A percentile compares a stretch with the other conserved stretches of the same genome.
phyloP scores from a whole-genome alignment of 1,139 yeast species.

The Diutina pseudorugosa region DNA sequence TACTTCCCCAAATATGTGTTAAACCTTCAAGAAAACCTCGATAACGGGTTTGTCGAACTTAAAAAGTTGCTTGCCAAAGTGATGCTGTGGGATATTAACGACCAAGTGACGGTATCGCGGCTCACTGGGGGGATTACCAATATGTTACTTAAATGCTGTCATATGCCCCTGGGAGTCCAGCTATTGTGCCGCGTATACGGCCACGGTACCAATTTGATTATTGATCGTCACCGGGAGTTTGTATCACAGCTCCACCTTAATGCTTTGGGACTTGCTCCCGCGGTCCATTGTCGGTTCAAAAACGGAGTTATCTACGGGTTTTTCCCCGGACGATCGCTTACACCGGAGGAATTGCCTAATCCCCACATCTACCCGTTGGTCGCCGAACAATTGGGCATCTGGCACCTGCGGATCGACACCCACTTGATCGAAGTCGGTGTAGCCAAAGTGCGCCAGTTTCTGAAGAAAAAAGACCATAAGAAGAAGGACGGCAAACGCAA shows the following conservation, averaged over 20 bases:
- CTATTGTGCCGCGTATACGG: conserved; percentile 68
- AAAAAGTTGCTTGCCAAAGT: conserved; percentile 21
- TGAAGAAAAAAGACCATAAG: conserved; percentile 12
- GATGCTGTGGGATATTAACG: conserved; percentile 21
- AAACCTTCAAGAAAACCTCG: conserved; percentile 20
- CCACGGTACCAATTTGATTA: conserved; percentile 59
- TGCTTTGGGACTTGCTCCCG: conserved; percentile 54
- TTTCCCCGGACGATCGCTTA: conserved; percentile 51
- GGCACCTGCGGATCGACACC: conserved; percentile 45
- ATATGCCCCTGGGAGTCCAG: conserved; percentile 13
- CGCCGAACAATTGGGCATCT: conserved; percentile 58
- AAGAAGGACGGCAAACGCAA: conserved; percentile 9
- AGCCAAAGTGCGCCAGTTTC: conserved; percentile 27
- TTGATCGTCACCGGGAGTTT: conserved; percentile 67
- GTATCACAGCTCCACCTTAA: conserved; percentile 57
- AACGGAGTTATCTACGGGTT: conserved; percentile 70
- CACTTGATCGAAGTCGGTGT: conserved; percentile 40
- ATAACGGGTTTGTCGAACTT: conserved; percentile 20
- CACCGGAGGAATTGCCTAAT: conserved; percentile 41
- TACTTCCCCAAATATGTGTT: conserved; percentile 27
- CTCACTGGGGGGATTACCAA: conserved; percentile 78
- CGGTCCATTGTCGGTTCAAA: conserved; percentile 54
- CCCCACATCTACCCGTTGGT: conserved; percentile 41
- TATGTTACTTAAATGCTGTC: conserved; percentile 45
- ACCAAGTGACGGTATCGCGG: conserved; percentile 19